A percentile compares a stretch with the other conserved stretches of the same genome.
Evolutionary conservation across 1,284 basidiomycete species (phyloP).

Genomic region (Leccinum pachyderme): DNA sequence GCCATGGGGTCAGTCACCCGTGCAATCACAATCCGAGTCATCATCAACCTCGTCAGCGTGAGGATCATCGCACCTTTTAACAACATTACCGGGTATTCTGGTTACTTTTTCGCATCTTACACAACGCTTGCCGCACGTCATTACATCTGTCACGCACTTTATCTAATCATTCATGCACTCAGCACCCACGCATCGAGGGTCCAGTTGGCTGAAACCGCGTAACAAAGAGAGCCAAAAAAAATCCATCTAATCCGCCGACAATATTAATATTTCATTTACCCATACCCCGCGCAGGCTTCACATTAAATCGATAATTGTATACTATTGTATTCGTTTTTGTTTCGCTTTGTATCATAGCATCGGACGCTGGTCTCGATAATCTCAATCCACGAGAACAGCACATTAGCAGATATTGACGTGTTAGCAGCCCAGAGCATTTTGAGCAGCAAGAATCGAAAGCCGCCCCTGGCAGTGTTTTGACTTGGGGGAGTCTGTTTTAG

Average conservation of each 20-base stretch:
- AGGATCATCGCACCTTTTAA: neutral
- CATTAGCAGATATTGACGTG: too few species aligned
- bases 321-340: neutral
- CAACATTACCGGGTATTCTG: neutral
- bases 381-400: neutral
- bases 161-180: neutral
- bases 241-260: neutral
- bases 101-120: neutral
- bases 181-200: neutral
- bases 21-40: slow-evolving; percentile 13
- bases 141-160: neutral
- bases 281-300: neutral
- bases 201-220: neutral
- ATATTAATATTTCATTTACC: neutral
- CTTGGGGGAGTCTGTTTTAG: too few species aligned
- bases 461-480: too few species aligned
- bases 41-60: slow-evolving; percentile 2
- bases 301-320: neutral
- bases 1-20: slow-evolving; percentile 27
- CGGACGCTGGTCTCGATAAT: neutral
- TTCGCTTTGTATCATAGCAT: neutral
- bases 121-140: neutral
- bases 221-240: neutral
- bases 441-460: too few species aligned
- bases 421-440: too few species aligned